phyloP scores from a whole-genome alignment of 2,329 filamentous ascomycete genomes.

The Diaporthe eres region DNA sequence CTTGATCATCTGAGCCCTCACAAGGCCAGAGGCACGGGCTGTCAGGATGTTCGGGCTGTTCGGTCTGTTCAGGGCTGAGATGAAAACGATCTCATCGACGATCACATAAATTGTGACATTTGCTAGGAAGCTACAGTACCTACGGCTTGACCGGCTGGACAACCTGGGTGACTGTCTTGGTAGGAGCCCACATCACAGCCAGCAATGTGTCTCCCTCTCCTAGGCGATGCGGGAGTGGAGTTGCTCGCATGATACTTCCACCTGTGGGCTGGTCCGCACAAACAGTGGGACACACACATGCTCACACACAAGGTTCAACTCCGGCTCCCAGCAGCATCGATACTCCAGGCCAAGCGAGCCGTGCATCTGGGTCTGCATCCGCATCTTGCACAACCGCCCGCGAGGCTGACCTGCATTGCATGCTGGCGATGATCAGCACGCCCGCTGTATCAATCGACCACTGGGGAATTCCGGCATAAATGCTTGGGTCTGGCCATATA shows the following conservation, averaged over 20 bases:
- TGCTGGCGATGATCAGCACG: background rate
- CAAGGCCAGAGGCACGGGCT: background rate
- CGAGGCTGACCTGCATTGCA: slow-evolving; percentile 25
- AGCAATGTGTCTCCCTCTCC: too few species aligned
- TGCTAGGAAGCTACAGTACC: background rate
- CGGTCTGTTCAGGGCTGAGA: background rate
- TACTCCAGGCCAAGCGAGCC: background rate
- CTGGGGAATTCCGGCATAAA: background rate
- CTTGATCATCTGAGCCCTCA: slow-evolving; percentile 1
- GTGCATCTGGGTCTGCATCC: background rate
- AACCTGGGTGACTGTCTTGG: too few species aligned
- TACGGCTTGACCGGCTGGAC: too few species aligned
- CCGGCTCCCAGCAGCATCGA: slow-evolving; percentile 12
- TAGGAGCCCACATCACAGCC: background rate
- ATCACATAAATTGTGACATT: background rate
- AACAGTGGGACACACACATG: background rate
- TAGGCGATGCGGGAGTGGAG: slow-evolving; percentile 3
- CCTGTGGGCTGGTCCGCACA: slow-evolving; percentile 18
- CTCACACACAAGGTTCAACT: slow-evolving; percentile 5
- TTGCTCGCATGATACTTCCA: slow-evolving; percentile 19
- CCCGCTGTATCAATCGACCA: background rate
- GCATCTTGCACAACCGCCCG: slow-evolving; percentile 11
- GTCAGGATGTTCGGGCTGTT: background rate
- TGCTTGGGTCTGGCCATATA: background rate
- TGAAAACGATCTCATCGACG: background rate